These are phyloP conservation scores for Penicillium robsamsonii DNA, from an alignment of 495 filamentous ascomycete species.

Conservation along the genomic window DNA sequence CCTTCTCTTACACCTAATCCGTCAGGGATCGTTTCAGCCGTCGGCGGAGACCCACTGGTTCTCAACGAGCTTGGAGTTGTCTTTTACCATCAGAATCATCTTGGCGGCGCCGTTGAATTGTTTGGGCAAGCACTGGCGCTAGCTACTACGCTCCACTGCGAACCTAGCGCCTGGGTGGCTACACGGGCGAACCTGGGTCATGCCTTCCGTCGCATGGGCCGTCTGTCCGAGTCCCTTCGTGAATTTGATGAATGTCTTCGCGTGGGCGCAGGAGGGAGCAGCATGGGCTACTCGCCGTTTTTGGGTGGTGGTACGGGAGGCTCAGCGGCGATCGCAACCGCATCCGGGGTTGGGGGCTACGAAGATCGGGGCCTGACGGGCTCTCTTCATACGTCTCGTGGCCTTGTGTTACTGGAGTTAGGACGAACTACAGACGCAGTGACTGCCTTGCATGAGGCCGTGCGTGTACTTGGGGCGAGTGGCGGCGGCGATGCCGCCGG, in stretches of 20 bases:
- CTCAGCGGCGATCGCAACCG: slow-evolving; percentile 31
- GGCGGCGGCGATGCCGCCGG: slow-evolving; percentile 59
- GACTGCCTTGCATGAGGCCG: slow-evolving; percentile 65
- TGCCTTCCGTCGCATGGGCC: slow-evolving; percentile 71
- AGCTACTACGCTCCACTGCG: slow-evolving; percentile 75
- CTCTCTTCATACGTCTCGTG: slow-evolving; percentile 49
- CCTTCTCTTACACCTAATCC: slow-evolving; percentile 27
- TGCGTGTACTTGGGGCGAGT: slow-evolving; percentile 50
- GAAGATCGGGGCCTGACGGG: slow-evolving; percentile 47
- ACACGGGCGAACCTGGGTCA: slow-evolving; percentile 88
- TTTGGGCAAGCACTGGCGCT: slow-evolving; percentile 74
- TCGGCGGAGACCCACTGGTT: slow-evolving; percentile 72
- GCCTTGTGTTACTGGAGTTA: slow-evolving; percentile 69
- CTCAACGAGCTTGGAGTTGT: slow-evolving; percentile 96
- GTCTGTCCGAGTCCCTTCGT: slow-evolving; percentile 65
- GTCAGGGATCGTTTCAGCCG: slow-evolving; percentile 53
- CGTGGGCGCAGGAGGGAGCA: slow-evolving; percentile 68
- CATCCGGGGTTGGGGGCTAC: slow-evolving; percentile 45
- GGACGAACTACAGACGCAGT: slow-evolving; percentile 65
- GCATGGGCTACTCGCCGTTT: slow-evolving; percentile 45
- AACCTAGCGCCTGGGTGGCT: slow-evolving; percentile 80
- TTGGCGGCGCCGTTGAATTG: slow-evolving; percentile 65
- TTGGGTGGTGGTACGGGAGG: slow-evolving; percentile 38
- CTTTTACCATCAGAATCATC: slow-evolving; percentile 83
- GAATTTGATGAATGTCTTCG: slow-evolving; percentile 82